Conservation (phyloP, 345 rosid genomes). For the Gossypium turneri region DNA sequence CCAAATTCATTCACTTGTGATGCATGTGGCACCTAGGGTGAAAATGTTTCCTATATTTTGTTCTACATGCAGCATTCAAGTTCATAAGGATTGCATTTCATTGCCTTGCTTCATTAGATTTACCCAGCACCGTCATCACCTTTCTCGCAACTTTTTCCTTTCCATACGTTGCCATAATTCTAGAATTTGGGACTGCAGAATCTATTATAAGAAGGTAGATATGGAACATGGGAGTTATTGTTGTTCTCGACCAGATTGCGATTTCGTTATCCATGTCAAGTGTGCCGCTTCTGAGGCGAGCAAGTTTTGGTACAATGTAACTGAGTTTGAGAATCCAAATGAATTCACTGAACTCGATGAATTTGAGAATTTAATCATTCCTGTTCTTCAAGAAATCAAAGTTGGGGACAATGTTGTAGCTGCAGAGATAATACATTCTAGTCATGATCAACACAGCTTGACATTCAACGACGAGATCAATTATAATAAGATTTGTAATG, state of each 20-base stretch:
- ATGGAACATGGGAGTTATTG: neutral
- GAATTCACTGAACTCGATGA: neutral
- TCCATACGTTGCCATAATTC: neutral
- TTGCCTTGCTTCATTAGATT: neutral
- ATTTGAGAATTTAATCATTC: neutral
- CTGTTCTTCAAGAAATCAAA: neutral
- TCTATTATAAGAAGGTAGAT: neutral
- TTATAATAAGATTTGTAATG: constrained; percentile 8
- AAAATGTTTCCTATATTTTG: neutral
- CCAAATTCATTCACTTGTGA: neutral
- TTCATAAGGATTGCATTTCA: neutral
- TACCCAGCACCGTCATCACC: neutral
- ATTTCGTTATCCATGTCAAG: neutral
- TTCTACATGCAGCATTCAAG: neutral
- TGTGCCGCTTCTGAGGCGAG: constrained; percentile 9
- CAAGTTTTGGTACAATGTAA: constrained; percentile 1
- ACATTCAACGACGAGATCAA: no score
- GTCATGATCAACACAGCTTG: constrained; percentile 1
- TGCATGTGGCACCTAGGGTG: neutral
- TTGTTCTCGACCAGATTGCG: neutral
- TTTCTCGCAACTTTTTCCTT: neutral
- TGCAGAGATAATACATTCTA: constrained; percentile 6
- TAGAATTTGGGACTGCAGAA: neutral
- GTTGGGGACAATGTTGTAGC: neutral
- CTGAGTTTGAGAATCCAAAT: neutral